Evolutionary conservation across 495 filamentous ascomycete species (phyloP).

Genomic region (Staphylotrichum longicolle): DNA sequence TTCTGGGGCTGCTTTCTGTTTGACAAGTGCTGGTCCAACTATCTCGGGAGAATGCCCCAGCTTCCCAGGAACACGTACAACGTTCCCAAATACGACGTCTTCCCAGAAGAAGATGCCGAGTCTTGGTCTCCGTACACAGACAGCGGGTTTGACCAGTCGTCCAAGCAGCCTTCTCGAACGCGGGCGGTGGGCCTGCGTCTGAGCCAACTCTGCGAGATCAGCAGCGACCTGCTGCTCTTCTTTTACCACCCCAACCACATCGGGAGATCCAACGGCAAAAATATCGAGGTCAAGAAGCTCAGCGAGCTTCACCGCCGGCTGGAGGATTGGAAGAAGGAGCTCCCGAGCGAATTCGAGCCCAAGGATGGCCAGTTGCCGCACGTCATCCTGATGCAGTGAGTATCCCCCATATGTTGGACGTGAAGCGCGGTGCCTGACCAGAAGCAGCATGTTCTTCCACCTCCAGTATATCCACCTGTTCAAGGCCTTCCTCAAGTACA

Average conservation of each 20-base stretch:
- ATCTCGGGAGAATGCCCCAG: conserved; percentile 89
- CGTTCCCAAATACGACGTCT: conserved; percentile 85
- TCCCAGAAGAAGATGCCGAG: conserved; percentile 83
- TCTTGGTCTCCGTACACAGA: conserved; percentile 90
- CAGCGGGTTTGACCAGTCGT: conserved; percentile 63
- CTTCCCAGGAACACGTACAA: conserved; percentile 72
- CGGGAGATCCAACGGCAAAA: conserved; percentile 56
- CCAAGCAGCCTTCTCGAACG: conserved; percentile 78
- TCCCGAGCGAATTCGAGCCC: conserved; percentile 84
- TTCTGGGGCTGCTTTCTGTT: conserved; percentile 99
- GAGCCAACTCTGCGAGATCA: conserved; percentile 84
- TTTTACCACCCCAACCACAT: conserved; percentile 83
- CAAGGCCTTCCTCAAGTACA: conserved; percentile 93
- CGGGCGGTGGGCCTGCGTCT: conserved; percentile 80
- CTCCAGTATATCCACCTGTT: conserved; percentile 96
- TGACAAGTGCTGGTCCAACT: conserved; percentile 99
- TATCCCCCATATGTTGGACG: conserved; percentile 19
- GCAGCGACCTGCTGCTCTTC: conserved; percentile 78
- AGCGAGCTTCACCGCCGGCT: conserved; percentile 87
- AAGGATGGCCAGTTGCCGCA: conserved; percentile 86
- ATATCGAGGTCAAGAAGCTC: conserved; percentile 84
- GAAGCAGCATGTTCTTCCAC: conserved; percentile 88
- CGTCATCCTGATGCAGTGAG: conserved; percentile 93
- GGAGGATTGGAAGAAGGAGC: conserved; percentile 83
- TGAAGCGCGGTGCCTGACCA: background rate